Conservation (phyloP, 176 grass and related monocot species). For the Saccharum officinarum region DNA sequence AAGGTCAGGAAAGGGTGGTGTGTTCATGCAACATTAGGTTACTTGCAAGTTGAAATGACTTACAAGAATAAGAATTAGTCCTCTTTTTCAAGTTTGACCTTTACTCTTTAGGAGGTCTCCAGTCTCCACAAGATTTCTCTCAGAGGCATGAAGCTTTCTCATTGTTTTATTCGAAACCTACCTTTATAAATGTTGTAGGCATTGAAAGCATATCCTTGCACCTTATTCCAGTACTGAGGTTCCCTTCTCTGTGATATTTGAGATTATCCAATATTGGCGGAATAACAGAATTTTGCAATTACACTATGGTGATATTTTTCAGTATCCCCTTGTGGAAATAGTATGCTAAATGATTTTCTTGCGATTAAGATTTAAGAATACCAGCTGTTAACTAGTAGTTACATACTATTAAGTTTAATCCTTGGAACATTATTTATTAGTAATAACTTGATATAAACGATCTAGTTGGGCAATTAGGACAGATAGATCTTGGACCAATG, state of each 20-base stretch:
- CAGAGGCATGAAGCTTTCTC: not conserved
- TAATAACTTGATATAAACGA: not conserved
- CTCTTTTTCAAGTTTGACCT: not conserved
- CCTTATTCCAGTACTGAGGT: not conserved
- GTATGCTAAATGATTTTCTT: not conserved
- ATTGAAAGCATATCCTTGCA: conserved; percentile 12
- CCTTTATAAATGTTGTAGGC: not conserved
- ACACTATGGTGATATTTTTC: not conserved
- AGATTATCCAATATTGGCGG: not conserved
- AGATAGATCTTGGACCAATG: not conserved
- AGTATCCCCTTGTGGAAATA: not conserved
- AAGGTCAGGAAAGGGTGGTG: not conserved
- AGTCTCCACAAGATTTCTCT: not conserved
- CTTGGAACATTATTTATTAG: not conserved
- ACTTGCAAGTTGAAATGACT: not conserved
- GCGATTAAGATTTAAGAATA: not conserved
- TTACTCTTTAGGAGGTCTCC: not conserved
- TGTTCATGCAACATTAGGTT: conserved; percentile 22
- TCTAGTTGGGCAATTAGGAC: not conserved
- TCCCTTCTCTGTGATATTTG: not conserved
- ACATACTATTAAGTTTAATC: not conserved
- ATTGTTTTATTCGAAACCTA: not conserved
- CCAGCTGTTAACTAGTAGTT: not conserved
- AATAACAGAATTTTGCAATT: not conserved
- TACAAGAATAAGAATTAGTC: not conserved